A percentile compares a stretch with the other conserved stretches of the same genome.
Conservation (phyloP, 768 basidiomycete genomes). For the Psilocybe sp. region DNA sequence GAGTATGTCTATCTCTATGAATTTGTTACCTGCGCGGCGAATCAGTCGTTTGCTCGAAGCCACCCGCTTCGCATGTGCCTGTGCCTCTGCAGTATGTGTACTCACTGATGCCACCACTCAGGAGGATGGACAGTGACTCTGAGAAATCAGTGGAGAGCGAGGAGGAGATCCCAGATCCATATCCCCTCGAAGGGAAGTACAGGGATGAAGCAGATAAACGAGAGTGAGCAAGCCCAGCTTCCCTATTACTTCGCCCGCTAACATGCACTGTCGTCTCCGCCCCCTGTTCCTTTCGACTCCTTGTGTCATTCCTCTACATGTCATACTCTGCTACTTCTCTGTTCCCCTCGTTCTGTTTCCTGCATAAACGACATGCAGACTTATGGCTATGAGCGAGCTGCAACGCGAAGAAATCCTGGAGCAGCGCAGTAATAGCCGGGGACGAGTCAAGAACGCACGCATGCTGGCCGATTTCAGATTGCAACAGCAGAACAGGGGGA, state of each 20-base stretch:
- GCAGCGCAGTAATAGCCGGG: constrained; percentile 76
- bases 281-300: background rate
- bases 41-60: background rate
- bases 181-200: constrained; percentile 91
- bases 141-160: constrained; percentile 67
- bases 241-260: constrained; percentile 1
- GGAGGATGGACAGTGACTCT: constrained; percentile 41
- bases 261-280: background rate
- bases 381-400: constrained; percentile 80
- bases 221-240: constrained; percentile 49
- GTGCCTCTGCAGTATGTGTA: background rate
- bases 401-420: constrained; percentile 87
- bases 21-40: constrained; percentile 10
- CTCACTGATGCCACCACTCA: constrained; percentile 13
- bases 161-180: constrained; percentile 53
- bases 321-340: constrained; percentile 3
- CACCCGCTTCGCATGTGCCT: background rate
- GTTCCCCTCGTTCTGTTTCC: background rate
- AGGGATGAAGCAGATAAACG: constrained; percentile 80
- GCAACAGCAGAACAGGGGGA: constrained; percentile 51
- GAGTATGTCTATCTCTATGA: constrained; percentile 49
- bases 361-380: constrained; percentile 36
- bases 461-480: constrained; percentile 74
- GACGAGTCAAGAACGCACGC: constrained; percentile 66
- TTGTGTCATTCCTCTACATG: background rate